Evolutionary conservation across 2,329 filamentous ascomycete genomes (phyloP), one percentile per base, ranked within the genome.

Genomic region (Penicillium frequentans): DNA sequence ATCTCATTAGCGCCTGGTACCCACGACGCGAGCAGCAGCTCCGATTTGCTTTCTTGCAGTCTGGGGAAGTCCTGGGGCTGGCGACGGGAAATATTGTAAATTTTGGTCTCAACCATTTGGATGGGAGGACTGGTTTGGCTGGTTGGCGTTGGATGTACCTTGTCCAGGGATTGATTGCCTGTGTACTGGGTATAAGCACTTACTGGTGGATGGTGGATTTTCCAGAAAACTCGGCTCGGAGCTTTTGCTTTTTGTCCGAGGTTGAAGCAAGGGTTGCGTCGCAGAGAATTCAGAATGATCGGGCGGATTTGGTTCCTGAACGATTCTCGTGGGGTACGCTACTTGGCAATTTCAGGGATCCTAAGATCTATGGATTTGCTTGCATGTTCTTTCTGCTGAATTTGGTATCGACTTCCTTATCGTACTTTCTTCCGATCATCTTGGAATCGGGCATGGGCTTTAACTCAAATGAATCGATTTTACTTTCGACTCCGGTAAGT

Each of bases 191-290:
- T 3, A 64, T 87, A 29, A 56, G 80, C 13, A 88, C 86, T 0
- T 89, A 86, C 65, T 87, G 85, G 79, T 89, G 86, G 86, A 88
- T 90, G 75, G 78, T 89, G 43, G 86, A 89, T 65, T 89, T 90
- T 60, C 86, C 86, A 0, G 86, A 89, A 63, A 78, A 84, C 26
- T 79, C 84, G 1, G 77, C 84, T 52, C 73, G 73, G 13, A 86
- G 82, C 50, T 82, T 85, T 61, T 76, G 69, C 63, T 90, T 89
- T 66, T 76, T 89, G 23, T 81, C 78, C 2, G 67, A 78, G 8
- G 74, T 79, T 19, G 86, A 89, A 68, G 80, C 82, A 37, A 70
- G 75, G n/a, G 66, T 88, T 3, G 85, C 84, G 1, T 76, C 84
- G 2, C 71, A 75, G 5, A 78, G 86, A 6, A 88, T 89, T 63